Evolutionary conservation across 768 basidiomycete genomes (phyloP), one percentile per base, ranked within the genome.

Genomic region (Psilocybe cyanescens): DNA sequence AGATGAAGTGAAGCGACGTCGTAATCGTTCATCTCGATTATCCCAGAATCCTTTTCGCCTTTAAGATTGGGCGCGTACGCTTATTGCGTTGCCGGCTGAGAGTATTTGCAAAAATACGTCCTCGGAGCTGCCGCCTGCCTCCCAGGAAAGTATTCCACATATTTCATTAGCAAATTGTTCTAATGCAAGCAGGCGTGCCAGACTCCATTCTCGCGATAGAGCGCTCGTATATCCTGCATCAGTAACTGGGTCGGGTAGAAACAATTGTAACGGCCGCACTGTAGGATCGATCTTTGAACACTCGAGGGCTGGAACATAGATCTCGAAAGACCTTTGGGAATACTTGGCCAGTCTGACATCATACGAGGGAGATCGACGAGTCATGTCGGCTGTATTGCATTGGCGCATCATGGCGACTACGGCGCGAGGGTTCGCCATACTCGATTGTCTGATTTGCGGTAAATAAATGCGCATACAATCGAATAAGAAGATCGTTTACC

Each of bases 301-400:
- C 11, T 49, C 7, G 3, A 87, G 76, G 12, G 75, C 72, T 1
- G 84, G 84, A 4, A 86, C 77, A 60, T 81, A 81, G 4, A 87
- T 77, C 66, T 88, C 86, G 58, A 83, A 86, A 6, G 74, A 81
- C 7, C 86, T 74, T 7, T 71, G 58, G 0, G 83, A 75, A 68
- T 88, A 87, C 68, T 88, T 88, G 19, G 82, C 75, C 4, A 86
- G 77, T 3, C 86, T 78, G 17, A 86, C 79, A 74, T 87, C 86
- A 62, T 88, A 85, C 7, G 86, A 87, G 3, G 86, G 85, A 1
- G 84, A 86, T 35, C 86, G 77, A 14, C 85, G 73, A 7, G 83
- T 81, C 72, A 85, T 78, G 64, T 87, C 86, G 48, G 85, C 78
- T 0, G 81, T 84, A 67, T 86, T 86, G 70, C 78, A 77, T 68